Base-by-base conservation (phyloP, 106 monocot species). In the Dioscorea alata region DNA sequence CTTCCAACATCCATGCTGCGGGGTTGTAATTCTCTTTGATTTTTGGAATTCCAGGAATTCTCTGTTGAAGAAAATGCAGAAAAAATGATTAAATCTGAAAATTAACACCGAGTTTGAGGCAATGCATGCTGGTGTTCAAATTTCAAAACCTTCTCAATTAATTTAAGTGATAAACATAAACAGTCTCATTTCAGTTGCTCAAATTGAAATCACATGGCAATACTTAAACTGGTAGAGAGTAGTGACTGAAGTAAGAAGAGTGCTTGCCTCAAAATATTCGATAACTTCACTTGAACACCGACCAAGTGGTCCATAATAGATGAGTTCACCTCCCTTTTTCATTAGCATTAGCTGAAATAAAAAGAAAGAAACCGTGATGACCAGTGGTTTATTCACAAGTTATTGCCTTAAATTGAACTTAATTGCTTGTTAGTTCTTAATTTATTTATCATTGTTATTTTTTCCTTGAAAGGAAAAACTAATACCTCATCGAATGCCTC, bases 1-100 rank as follows among this genome's bases (percentile, higher is more conserved):
- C 82, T 66, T 91, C 91, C 51, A 92, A 33, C 85, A 92, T 92
- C 91, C 91, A 92, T 61, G 88, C 81, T 73, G 91, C 88, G 23
- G 91, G 91, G 63, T 92, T 92, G 56, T 88, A 83, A 49, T 83
- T 88, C n/a, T 85, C 74, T 77, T 61, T 88, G 49, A 88, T 92
- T 18, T 62, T 74, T 23, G 88, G 80, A 49, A 92, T 77, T 42
- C 88, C 92, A 61, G 85, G n/a, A 60, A 92, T 83, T 1, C 67
- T 62, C 92, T 92, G 75, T 4, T 61, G 25, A 75, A 48, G 10
- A 34, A 70, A 24, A 59, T 17, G 48, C 21, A 2, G 33, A 53
- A 54, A 19, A 8, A 5, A 54, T 54, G 28, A 28, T 3, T 42
- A 90, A 83, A 18, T 72, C 56, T 60, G 65, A 65, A 51, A 79